phyloP scores from a whole-genome alignment of 192 early-diverging fungal species.

The Coemansia asiatica region DNA sequence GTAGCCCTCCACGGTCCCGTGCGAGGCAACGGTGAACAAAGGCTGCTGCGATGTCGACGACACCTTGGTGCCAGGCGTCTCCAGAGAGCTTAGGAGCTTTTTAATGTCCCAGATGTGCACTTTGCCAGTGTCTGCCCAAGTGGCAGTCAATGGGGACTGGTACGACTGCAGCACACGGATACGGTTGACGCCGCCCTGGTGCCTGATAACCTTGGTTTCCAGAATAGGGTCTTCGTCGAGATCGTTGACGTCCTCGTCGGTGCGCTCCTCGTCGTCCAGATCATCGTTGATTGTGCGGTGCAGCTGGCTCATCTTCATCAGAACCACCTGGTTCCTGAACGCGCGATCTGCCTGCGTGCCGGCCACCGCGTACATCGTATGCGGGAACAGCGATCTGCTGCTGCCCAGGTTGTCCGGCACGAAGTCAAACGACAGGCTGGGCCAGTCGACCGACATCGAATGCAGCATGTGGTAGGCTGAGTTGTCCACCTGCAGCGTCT shows the following conservation, averaged over 20 bases:
- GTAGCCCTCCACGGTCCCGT: conserved; percentile 87
- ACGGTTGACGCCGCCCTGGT: conserved; percentile 91
- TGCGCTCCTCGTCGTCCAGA: conserved; percentile 65
- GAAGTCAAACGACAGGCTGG: conserved; percentile 96
- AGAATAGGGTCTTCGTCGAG: conserved; percentile 95
- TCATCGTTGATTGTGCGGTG: conserved; percentile 93
- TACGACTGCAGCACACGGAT: conserved; percentile 61
- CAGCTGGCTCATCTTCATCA: conserved; percentile 95
- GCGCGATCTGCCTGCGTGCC: conserved; percentile 86
- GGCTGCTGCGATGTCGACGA: conserved; percentile 67
- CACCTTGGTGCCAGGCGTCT: conserved; percentile 73
- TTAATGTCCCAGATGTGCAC: conserved; percentile 91
- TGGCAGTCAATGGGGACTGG: conserved; percentile 78
- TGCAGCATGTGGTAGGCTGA: conserved; percentile 97
- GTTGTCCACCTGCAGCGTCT: conserved; percentile 92
- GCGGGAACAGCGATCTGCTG: conserved; percentile 80
- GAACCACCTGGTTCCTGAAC: conserved; percentile 84
- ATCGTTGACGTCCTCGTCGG: conserved; percentile 74
- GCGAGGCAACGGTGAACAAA: conserved; percentile 76
- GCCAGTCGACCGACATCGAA: conserved; percentile 88
- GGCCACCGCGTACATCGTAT: conserved; percentile 89
- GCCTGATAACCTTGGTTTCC: conserved; percentile 78
- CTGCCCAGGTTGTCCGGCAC: conserved; percentile 82
- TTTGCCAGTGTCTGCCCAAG: conserved; percentile 95
- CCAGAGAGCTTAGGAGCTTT: conserved; percentile 71